A percentile compares a stretch with the other conserved stretches of the same genome.
phyloP scores from a whole-genome alignment of 192 early-diverging fungal genomes.

The Podila clonocystis region DNA sequence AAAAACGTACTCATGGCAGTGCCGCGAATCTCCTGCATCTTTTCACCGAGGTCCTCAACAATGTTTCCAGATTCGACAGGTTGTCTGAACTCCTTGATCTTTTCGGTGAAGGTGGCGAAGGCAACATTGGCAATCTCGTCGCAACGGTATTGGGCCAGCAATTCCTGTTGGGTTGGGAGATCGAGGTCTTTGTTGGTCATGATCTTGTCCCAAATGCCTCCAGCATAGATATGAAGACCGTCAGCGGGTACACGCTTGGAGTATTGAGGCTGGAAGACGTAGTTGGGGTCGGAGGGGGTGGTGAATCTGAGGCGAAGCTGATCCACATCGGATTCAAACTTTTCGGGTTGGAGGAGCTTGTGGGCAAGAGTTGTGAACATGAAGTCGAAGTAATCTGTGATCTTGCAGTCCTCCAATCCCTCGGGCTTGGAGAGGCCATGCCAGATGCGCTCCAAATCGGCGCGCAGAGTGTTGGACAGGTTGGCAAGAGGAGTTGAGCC shows the following conservation, averaged over 20 bases:
- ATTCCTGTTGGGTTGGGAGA: constrained; percentile 97
- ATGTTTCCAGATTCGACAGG: constrained; percentile 84
- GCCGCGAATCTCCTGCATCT: constrained; percentile 65
- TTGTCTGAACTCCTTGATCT: constrained; percentile 69
- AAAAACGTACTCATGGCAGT: constrained; percentile 61
- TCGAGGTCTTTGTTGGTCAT: constrained; percentile 95
- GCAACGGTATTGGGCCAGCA: constrained; percentile 98
- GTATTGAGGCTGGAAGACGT: constrained; percentile 86
- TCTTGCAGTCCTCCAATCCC: constrained; percentile 76
- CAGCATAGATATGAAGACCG: constrained; percentile 93
- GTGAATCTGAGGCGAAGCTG: constrained; percentile 78
- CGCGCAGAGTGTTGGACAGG: constrained; percentile 78
- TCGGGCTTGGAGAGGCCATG: constrained; percentile 87
- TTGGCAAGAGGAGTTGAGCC: constrained; percentile 86
- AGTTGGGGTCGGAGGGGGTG: constrained; percentile 72
- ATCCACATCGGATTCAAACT: constrained; percentile 79
- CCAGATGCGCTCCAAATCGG: constrained; percentile 94
- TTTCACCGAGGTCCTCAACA: constrained; percentile 76
- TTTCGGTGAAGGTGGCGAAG: constrained; percentile 74
- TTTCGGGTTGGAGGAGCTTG: constrained; percentile 84
- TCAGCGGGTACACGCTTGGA: constrained; percentile 96
- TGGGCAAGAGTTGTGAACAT: constrained; percentile 91
- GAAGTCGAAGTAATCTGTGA: constrained; percentile 93
- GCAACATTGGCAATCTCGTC: constrained; percentile 92
- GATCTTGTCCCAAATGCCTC: constrained; percentile 96